Base-by-base conservation (phyloP, 495 filamentous ascomycete genomes). In the Margaritispora aquatica region DNA sequence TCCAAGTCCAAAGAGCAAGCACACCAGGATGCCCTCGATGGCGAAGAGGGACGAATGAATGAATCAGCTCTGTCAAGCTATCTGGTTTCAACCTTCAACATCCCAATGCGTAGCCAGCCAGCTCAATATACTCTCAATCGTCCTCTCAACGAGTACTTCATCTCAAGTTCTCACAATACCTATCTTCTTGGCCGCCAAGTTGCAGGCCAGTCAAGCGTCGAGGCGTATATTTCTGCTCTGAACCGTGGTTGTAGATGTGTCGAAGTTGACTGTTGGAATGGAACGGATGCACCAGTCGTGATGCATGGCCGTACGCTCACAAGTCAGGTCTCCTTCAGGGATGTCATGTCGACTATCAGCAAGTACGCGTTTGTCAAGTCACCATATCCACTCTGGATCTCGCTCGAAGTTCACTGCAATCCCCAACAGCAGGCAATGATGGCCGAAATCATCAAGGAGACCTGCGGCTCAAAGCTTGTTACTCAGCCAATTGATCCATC, bases 221-320 rank as follows among this genome's bases (percentile, higher is more conserved):
- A 98, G 69, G 90, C 89, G 24, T 98, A 98, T 72, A 93, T 97
- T 66, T 84, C 81, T 54, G 90, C 92, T n/a, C 76, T 98, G 23
- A 83, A 89, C 63, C 82, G 86, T 50, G 92, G 91, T 41, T 98
- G 94, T 69, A 87, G 94, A 55, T 97, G 94, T 70, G 84, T 98
- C 51, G 94, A 98, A 73, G 89, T 98, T 47, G 94, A 98, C 74
- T 97, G 93, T 70, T 97, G 94, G 94, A 90, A 98, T 74, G 94
- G 94, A 15, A 76, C 80, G 26, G 87, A 96, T 65, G 89, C 88
- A 29, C 94, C 94, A 7, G 82, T 90, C 54, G 94, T 98, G 26
- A 88, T 84, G 60, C 94, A 98, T 66, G 94, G 94, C 13, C 83
- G 82, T n/a, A 95, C 91, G 13, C 79, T 92, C 71, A 97, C 93